Base-by-base conservation (phyloP, 2,329 filamentous ascomycete genomes). In the Ophiostoma novo-ulmi region DNA sequence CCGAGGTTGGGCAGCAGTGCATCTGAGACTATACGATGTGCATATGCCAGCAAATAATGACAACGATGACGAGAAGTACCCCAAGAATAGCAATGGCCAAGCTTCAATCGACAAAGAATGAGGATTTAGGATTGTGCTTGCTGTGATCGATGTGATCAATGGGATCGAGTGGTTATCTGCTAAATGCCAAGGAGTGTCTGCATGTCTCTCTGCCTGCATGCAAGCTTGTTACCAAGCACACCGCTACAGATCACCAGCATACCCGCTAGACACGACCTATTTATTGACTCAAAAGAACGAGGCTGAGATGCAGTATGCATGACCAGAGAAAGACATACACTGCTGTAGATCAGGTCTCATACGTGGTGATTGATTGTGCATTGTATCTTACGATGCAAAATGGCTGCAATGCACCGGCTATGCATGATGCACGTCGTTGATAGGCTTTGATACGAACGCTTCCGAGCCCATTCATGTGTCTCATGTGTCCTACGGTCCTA, bases 191-290 rank as follows among this genome's bases (percentile, higher is more conserved):
- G 38, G 10, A 2, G 10, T 48, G 44, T 17, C 44, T 48, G 44
- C 44, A 48, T n/a, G 44, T 13, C 44, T 44, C 14, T 44, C 14
- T 20, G 38, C 38, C 38, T 39, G 5, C 17, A 48, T 48, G 44
- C 44, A 48, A 7, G 38, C 38, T 13, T 39, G 38, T 17, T 48
- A 8, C 17, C 52, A 55, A 26, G n/a, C n/a, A 58, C 52, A 58
- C 52, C 52, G 52, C 52, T 58, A 58, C 52, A 58, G 52, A 58
- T 58, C 52, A 58, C 52, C 52, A 58, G 52, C 52, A 48, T 48
- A 48, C 44, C 44, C n/a, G 52, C 52, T 26, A 22, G 52, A 58
- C 22, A 48, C 14, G 31, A 31, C 31, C 31, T n/a, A 7, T n/a
- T 7, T 17, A 44, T 17, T 26, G 52, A 14, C 10, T 7, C n/a